Conservation (phyloP, 768 basidiomycete species). For the Cyclocybe aegerita region DNA sequence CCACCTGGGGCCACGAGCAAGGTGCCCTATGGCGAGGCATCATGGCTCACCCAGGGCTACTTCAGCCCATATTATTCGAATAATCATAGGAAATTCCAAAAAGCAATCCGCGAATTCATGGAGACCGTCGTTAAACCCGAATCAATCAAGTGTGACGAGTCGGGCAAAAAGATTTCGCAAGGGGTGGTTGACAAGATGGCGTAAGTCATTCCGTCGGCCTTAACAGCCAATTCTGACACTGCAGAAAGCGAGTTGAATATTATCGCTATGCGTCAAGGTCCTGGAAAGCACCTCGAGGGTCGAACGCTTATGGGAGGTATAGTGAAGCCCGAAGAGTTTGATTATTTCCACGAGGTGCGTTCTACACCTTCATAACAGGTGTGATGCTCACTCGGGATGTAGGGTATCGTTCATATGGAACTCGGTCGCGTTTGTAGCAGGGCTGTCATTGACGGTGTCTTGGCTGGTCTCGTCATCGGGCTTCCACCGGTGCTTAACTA, state of each 20-base stretch:
- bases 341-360: slow-evolving; percentile 88
- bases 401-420: slow-evolving; percentile 83
- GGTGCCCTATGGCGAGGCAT: slow-evolving; percentile 33
- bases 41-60: slow-evolving; percentile 32
- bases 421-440: slow-evolving; percentile 81
- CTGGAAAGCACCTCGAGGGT: slow-evolving; percentile 85
- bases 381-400: slow-evolving; percentile 1
- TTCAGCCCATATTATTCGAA: slow-evolving; percentile 32
- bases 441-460: slow-evolving; percentile 85
- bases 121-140: slow-evolving; percentile 75
- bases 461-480: slow-evolving; percentile 83
- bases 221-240: background rate
- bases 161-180: slow-evolving; percentile 82
- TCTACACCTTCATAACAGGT: background rate
- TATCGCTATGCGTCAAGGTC: slow-evolving; percentile 88
- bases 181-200: slow-evolving; percentile 83
- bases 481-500: slow-evolving; percentile 89
- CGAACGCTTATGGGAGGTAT: slow-evolving; percentile 72
- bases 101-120: slow-evolving; percentile 73
- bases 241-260: slow-evolving; percentile 66
- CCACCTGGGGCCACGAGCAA: slow-evolving; percentile 28
- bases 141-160: slow-evolving; percentile 78
- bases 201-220: slow-evolving; percentile 37
- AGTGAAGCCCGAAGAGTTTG: slow-evolving; percentile 80
- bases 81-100: slow-evolving; percentile 73